Percentiles rank a stretch among this genome's conserved stretches.
phyloP scores from a whole-genome alignment of 2,329 filamentous ascomycete genomes.

The Davidsoniella australis region DNA sequence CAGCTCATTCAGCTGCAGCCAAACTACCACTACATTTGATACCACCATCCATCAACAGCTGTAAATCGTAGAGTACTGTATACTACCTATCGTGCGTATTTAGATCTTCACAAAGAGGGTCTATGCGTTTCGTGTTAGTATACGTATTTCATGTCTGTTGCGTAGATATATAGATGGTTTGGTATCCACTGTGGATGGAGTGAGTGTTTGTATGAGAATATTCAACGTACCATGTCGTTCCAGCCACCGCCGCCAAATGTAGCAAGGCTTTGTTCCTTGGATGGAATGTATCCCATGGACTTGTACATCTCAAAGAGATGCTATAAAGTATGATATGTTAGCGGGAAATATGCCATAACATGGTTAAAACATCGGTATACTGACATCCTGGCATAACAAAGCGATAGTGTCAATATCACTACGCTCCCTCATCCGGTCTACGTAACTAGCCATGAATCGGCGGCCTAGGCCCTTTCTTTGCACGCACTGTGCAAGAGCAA shows the following conservation, averaged over 20 bases:
- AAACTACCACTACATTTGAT: not conserved
- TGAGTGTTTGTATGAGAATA: not conserved
- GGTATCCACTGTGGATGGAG: not conserved
- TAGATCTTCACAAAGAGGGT: conserved; percentile 2
- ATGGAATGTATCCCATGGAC: conserved; percentile 49
- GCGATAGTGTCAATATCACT: conserved; percentile 55
- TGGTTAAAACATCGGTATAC: conserved; percentile 14
- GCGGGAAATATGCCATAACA: not conserved
- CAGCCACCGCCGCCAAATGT: conserved; percentile 65
- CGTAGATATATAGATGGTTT: not conserved
- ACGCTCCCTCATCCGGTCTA: conserved; percentile 57
- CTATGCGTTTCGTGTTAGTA: not conserved
- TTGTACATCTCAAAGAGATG: conserved; percentile 59
- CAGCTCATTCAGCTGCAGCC: not conserved
- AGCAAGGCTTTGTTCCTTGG: conserved; percentile 49
- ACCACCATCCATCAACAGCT: not conserved
- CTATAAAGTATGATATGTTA: conserved; percentile 19
- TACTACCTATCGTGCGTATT: not conserved
- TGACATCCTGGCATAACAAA: conserved; percentile 57
- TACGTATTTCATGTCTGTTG: not conserved
- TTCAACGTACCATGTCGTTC: conserved; percentile 54
- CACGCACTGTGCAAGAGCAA: conserved; percentile 61
- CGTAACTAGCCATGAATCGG: conserved; percentile 57
- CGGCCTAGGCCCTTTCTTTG: conserved; percentile 59
- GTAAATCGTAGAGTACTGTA: not conserved